Evolutionary conservation across 768 basidiomycete genomes (phyloP), one percentile per base, ranked within the genome.

Genomic region (Mycena chlorophos): DNA sequence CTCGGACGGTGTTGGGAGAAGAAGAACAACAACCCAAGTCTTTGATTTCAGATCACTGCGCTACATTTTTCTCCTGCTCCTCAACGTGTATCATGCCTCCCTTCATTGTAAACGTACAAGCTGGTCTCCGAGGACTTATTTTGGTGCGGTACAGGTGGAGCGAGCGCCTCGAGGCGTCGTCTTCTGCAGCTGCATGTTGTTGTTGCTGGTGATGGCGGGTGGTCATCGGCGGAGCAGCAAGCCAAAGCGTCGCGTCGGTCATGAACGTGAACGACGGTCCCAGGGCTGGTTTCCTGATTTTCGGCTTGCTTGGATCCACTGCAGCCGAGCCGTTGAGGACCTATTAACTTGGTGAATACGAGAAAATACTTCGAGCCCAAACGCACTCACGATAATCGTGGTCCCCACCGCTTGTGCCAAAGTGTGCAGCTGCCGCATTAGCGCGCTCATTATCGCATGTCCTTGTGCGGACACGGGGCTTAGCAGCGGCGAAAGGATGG

Each of bases 171-270:
- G 60, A 64, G 52, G 57, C 62, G 48, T 49, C 57, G 34, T 54
- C 56, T 43, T 58, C 65, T n/a, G n/a, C n/a, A n/a, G n/a, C n/a
- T n/a, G n/a, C n/a, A n/a, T n/a, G n/a, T n/a, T n/a, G n/a, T n/a
- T n/a, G 39, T 23, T 71, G 67, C 14, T 46, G 28, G n/a, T n/a
- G n/a, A n/a, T n/a, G n/a, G n/a, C n/a, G n/a, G n/a, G n/a, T 3
- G 49, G 58, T 20, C 49, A 27, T 5, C 27, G 40, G 40, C 20
- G 40, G 13, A 19, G 26, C 28, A 17, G 16, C 74, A 10, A 90
- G 72, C 89, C 89, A 91, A n/a, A 92, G 60, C 0, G 86, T 88
- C 16, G 81, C 83, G 63, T 91, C 90, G 2, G 84, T 81, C 67
- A 89, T 69, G 67, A 82, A 88, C 5, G 85, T 74, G 57, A 91